phyloP scores from a whole-genome alignment of 805 yeast genomes.

The Ogataea zsoltii region DNA sequence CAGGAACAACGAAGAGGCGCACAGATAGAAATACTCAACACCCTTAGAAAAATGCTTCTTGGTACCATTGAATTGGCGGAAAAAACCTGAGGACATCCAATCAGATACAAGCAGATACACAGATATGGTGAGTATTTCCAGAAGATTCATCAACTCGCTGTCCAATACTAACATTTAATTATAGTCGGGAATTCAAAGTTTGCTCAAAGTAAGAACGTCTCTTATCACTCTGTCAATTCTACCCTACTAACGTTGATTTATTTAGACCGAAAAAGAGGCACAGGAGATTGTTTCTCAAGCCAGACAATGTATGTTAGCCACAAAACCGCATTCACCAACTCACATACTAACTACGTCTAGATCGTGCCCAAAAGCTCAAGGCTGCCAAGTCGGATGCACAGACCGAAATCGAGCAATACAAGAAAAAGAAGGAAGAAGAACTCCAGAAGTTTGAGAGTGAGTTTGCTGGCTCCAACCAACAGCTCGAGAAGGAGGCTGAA shows the following conservation, averaged over 20 bases:
- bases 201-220: constrained; percentile 48
- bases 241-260: constrained; percentile 1
- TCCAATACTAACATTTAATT: background rate
- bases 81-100: background rate
- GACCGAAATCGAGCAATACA: constrained; percentile 83
- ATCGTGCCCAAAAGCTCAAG: constrained; percentile 85
- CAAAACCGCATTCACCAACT: background rate
- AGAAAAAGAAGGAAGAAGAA: constrained; percentile 79
- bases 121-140: constrained; percentile 2
- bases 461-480: constrained; percentile 72
- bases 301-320: constrained; percentile 64
- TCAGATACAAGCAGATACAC: background rate
- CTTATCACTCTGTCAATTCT: background rate
- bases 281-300: constrained; percentile 93
- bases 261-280: constrained; percentile 98
- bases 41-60: background rate
- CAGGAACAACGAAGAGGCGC: constrained; percentile 6
- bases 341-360: constrained; percentile 31
- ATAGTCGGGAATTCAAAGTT: constrained; percentile 67
- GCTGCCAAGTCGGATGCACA: constrained; percentile 95
- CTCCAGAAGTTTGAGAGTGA: constrained; percentile 69
- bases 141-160: background rate
- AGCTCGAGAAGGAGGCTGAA: constrained; percentile 80
- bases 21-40: background rate
- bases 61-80: background rate